Evolutionary conservation across 495 filamentous ascomycete genomes (phyloP).

Genomic region (Aspergillus conjunctus): DNA sequence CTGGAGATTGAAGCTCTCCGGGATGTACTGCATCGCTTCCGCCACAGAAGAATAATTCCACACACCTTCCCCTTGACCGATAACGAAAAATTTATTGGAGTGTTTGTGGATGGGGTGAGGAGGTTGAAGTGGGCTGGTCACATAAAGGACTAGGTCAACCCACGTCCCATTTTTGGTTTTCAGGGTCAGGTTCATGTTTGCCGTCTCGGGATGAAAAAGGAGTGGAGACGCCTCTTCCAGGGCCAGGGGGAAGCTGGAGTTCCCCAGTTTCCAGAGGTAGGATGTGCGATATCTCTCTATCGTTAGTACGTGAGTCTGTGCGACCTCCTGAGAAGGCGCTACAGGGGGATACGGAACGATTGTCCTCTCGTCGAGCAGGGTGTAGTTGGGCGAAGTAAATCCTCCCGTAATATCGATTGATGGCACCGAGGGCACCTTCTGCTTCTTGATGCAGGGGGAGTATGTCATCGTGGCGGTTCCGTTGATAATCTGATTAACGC

Average conservation of each 20-base stretch:
- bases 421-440: constrained; percentile 30
- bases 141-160: constrained; percentile 58
- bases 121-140: constrained; percentile 35
- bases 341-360: constrained; percentile 47
- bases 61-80: constrained; percentile 51
- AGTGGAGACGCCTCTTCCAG: constrained; percentile 47
- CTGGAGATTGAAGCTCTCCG: constrained; percentile 57
- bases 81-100: constrained; percentile 59
- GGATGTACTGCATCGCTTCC: constrained; percentile 48
- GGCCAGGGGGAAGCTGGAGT: constrained; percentile 34
- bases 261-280: constrained; percentile 53
- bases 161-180: constrained; percentile 55
- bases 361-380: constrained; percentile 39
- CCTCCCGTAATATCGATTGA: constrained; percentile 46
- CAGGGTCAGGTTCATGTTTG: constrained; percentile 47
- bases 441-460: background rate
- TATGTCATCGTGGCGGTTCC: constrained; percentile 38
- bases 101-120: constrained; percentile 66
- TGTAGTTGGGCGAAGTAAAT: constrained; percentile 36
- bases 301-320: constrained; percentile 39
- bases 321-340: constrained; percentile 40
- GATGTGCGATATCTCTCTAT: constrained; percentile 42
- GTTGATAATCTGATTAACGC: constrained; percentile 40
- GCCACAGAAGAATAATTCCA: constrained; percentile 56
- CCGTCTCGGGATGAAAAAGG: constrained; percentile 46